Percentiles rank a stretch among this genome's conserved stretches.
phyloP scores from a whole-genome alignment of 768 basidiomycete species.

The Lactarius trivialis region DNA sequence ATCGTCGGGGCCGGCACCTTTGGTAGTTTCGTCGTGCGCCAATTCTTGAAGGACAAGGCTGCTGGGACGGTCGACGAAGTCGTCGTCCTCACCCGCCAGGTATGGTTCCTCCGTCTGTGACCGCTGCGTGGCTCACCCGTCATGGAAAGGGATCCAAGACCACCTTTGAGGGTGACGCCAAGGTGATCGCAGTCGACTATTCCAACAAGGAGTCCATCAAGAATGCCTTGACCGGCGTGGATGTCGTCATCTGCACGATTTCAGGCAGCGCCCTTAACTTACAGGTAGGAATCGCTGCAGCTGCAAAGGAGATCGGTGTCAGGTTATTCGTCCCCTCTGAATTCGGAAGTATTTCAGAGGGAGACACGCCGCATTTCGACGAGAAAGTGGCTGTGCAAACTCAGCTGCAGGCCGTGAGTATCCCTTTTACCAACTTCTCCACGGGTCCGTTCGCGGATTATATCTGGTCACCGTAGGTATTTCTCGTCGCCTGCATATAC shows the following conservation, averaged over 20 bases:
- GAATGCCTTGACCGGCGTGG: constrained; percentile 4
- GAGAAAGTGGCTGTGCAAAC: constrained; percentile 1
- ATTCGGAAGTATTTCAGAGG: constrained; percentile 13
- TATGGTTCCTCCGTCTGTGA: constrained; percentile 3
- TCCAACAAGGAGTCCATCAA: constrained; percentile 9
- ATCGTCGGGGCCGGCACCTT: constrained; percentile 20
- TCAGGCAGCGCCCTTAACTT: background rate
- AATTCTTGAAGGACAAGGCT: constrained; percentile 10
- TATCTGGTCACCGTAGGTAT: constrained; percentile 4
- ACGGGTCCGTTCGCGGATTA: constrained; percentile 21
- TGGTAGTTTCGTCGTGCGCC: constrained; percentile 16
- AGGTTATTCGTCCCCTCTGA: constrained; percentile 18
- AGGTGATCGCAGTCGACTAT: constrained; percentile 15
- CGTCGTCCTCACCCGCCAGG: constrained; percentile 17
- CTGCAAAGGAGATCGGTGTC: constrained; percentile 15
- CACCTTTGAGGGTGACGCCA: constrained; percentile 5
- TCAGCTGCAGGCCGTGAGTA: constrained; percentile 10
- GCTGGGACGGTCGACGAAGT: constrained; percentile 15
- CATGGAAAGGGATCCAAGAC: constrained; percentile 26
- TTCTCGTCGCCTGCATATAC: no score
- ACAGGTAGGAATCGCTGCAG: constrained; percentile 7
- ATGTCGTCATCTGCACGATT: constrained; percentile 19
- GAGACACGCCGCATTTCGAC: background rate
- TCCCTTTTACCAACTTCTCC: constrained; percentile 22
- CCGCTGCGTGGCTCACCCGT: background rate